Percentiles rank a stretch among this genome's conserved stretches.
Conservation (phyloP, 78 protist genomes). For the Monocercomonoides exilis region DNA sequence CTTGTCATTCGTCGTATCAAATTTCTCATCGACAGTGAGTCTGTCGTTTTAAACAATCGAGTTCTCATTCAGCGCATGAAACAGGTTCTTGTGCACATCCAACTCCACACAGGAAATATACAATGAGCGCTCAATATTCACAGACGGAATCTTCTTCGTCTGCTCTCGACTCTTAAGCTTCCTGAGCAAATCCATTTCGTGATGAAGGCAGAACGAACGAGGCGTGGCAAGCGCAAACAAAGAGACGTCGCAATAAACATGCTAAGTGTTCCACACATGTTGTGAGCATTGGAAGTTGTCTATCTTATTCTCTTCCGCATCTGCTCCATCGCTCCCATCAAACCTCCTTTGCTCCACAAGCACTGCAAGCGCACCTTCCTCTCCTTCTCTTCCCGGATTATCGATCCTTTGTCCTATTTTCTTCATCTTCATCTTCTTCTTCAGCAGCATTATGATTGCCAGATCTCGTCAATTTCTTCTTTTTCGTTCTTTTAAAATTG, state of each 20-base stretch:
- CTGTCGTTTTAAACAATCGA: conserved; percentile 27
- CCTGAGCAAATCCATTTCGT: neutral
- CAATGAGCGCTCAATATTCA: neutral
- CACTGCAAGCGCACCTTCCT: too few relatives aligned
- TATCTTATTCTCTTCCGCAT: neutral
- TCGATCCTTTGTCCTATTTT: too few relatives aligned
- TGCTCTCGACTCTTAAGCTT: neutral
- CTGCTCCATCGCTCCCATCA: neutral
- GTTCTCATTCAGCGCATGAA: conserved; percentile 16
- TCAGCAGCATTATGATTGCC: too few relatives aligned
- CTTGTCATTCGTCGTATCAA: conserved; percentile 8
- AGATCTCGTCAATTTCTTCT: too few relatives aligned
- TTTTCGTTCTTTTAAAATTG: too few relatives aligned
- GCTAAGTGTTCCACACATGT: neutral
- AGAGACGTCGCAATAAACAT: neutral
- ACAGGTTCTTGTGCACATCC: neutral
- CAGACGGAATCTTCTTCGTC: neutral
- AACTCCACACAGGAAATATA: neutral
- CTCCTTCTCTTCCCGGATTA: too few relatives aligned
- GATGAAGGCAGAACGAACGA: neutral
- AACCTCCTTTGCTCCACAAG: too few relatives aligned
- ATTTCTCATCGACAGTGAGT: conserved; percentile 16
- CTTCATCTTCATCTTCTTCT: too few relatives aligned
- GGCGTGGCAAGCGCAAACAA: neutral
- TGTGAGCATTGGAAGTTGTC: neutral